Percentiles rank a stretch among this genome's conserved stretches.
Evolutionary conservation across 306 rosid genomes (phyloP).

Genomic region (Glycine latifolia): DNA sequence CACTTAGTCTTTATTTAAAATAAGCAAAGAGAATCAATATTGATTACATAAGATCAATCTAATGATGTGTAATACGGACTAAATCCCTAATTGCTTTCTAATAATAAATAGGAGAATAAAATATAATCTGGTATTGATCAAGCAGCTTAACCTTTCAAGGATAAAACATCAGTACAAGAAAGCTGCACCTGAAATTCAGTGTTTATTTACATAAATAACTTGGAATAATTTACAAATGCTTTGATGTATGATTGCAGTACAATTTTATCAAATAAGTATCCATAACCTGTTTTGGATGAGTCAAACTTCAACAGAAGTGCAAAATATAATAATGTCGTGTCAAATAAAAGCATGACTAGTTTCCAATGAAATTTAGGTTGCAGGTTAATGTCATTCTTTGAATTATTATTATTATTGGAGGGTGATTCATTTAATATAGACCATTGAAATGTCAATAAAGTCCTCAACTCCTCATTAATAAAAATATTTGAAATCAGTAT

Average conservation of each 20-base stretch:
- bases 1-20: too few species aligned
- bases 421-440: not conserved
- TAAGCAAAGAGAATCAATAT: too few species aligned
- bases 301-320: slow-evolving; percentile 34
- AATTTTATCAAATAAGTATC: slow-evolving; percentile 3
- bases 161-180: slow-evolving; percentile 35
- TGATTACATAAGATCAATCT: too few species aligned
- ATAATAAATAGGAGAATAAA: too few species aligned
- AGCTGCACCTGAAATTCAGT: slow-evolving; percentile 33
- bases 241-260: slow-evolving; percentile 19
- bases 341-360: slow-evolving; percentile 14
- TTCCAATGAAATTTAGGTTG: slow-evolving; percentile 24
- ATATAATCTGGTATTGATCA: not conserved
- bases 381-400: slow-evolving; percentile 10
- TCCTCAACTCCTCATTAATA: not conserved
- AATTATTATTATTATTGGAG: not conserved
- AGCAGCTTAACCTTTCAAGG: slow-evolving; percentile 25
- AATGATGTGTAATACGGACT: too few species aligned
- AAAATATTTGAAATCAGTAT: slow-evolving; percentile 3
- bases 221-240: not conserved
- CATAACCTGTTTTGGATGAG: slow-evolving; percentile 24
- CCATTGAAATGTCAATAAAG: slow-evolving; percentile 1
- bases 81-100: too few species aligned
- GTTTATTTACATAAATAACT: slow-evolving; percentile 12
- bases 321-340: slow-evolving; percentile 14